These are phyloP conservation scores for Sanghuangporus weigelae DNA, from an alignment of 1,284 basidiomycete species.

Conservation along the genomic window DNA sequence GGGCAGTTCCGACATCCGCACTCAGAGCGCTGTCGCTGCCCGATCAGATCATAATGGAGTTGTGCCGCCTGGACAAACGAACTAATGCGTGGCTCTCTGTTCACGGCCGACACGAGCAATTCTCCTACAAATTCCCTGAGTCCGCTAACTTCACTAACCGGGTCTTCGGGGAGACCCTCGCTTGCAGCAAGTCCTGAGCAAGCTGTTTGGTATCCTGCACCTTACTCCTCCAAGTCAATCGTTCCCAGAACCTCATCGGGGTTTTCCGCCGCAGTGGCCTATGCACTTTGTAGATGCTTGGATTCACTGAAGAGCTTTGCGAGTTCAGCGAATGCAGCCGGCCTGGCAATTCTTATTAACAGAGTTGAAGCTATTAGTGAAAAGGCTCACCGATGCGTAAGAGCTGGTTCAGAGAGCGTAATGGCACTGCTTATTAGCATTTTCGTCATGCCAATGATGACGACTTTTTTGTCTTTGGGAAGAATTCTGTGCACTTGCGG, in stretches of 20 bases:
- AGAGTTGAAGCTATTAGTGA: background rate
- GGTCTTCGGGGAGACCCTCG: slow-evolving; percentile 48
- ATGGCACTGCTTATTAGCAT: slow-evolving; percentile 70
- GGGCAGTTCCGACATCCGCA: too few relatives aligned
- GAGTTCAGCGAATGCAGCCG: slow-evolving; percentile 62
- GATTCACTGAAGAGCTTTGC: slow-evolving; percentile 75
- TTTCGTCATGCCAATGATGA: slow-evolving; percentile 77
- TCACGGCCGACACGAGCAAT: slow-evolving; percentile 32
- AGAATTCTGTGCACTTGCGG: slow-evolving; percentile 80
- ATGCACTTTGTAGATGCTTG: slow-evolving; percentile 53
- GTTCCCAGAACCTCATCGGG: slow-evolving; percentile 61
- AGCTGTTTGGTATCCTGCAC: slow-evolving; percentile 87
- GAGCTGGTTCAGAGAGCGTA: slow-evolving; percentile 63
- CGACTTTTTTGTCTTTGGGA: slow-evolving; percentile 78
- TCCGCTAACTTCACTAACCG: slow-evolving; percentile 55
- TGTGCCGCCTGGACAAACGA: background rate
- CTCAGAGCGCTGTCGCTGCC: too few relatives aligned
- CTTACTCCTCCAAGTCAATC: slow-evolving; percentile 87
- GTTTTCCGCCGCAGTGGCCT: slow-evolving; percentile 45
- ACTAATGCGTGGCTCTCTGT: slow-evolving; percentile 10
- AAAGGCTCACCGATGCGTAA: slow-evolving; percentile 60
- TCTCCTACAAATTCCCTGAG: slow-evolving; percentile 47
- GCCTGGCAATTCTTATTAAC: slow-evolving; percentile 39
- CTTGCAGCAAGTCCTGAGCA: slow-evolving; percentile 90
- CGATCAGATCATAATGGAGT: too few relatives aligned